phyloP scores from a whole-genome alignment of 495 filamentous ascomycete species.

The Viridothelium virens region DNA sequence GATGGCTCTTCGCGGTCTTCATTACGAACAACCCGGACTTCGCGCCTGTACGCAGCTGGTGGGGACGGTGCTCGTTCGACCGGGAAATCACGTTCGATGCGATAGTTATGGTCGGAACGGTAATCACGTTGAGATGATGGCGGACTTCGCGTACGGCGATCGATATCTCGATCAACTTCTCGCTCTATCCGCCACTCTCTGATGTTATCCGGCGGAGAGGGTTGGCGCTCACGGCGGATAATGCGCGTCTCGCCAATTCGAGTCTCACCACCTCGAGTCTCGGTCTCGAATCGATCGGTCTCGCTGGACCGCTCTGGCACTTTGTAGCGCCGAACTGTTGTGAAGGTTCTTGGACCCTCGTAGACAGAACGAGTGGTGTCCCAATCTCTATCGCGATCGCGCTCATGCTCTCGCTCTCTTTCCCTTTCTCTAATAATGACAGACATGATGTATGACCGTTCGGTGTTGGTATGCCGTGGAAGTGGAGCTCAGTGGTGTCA shows the following conservation, averaged over 20 bases:
- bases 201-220: slow-evolving; percentile 14
- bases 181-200: slow-evolving; percentile 16
- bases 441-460: not conserved
- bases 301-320: slow-evolving; percentile 31
- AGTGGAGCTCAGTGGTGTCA: not conserved
- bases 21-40: slow-evolving; percentile 34
- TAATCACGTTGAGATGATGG: slow-evolving; percentile 9
- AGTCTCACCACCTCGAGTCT: slow-evolving; percentile 9
- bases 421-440: slow-evolving; percentile 7
- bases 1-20: slow-evolving; percentile 20
- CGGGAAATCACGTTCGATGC: slow-evolving; percentile 27
- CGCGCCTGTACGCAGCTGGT: slow-evolving; percentile 25
- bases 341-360: slow-evolving; percentile 23
- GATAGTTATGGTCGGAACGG: slow-evolving; percentile 28
- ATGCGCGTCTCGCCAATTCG: slow-evolving; percentile 31
- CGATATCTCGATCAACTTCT: slow-evolving; percentile 17
- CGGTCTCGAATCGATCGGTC: not conserved
- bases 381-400: slow-evolving; percentile 1
- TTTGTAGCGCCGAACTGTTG: slow-evolving; percentile 38
- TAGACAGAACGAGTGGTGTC: slow-evolving; percentile 6
- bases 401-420: not conserved
- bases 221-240: slow-evolving; percentile 28
- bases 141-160: slow-evolving; percentile 18
- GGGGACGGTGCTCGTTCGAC: slow-evolving; percentile 19
- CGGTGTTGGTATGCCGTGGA: not conserved